Conservation (phyloP, 2,329 filamentous ascomycete genomes). For the Aaosphaeria pasadenensis region DNA sequence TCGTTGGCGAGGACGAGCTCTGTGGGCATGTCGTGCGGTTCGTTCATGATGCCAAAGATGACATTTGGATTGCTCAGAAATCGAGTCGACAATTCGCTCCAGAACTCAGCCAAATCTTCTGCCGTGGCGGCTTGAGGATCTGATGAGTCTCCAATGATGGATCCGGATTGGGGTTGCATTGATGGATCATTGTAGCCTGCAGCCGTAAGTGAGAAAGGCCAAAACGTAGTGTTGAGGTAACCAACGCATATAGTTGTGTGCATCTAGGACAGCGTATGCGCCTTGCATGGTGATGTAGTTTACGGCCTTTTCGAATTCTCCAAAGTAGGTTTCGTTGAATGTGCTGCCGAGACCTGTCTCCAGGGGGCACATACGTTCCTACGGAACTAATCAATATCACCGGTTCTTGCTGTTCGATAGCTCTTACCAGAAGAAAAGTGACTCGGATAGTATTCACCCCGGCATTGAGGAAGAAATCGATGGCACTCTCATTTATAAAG, state of each 20-base stretch:
- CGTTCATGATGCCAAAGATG: constrained; percentile 52
- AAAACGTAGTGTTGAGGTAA: not conserved
- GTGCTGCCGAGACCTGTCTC: constrained; percentile 46
- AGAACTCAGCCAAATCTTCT: constrained; percentile 48
- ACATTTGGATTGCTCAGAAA: constrained; percentile 44
- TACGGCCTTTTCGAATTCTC: constrained; percentile 45
- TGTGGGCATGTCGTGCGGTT: constrained; percentile 52
- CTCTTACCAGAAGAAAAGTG: constrained; percentile 40
- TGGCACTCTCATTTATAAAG: constrained; percentile 47
- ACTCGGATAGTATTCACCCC: constrained; percentile 43
- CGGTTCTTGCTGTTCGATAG: not conserved
- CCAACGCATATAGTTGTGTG: constrained; percentile 51
- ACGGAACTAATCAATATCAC: constrained; percentile 2
- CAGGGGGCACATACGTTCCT: constrained; percentile 50
- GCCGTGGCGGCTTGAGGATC: constrained; percentile 48
- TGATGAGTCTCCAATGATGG: constrained; percentile 48
- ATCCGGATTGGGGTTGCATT: constrained; percentile 47
- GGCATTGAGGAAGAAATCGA: constrained; percentile 16
- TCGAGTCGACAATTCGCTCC: constrained; percentile 47
- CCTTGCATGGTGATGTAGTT: constrained; percentile 50
- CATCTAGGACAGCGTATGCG: constrained; percentile 48
- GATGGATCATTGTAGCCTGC: constrained; percentile 50
- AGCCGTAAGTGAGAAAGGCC: not conserved
- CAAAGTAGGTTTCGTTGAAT: constrained; percentile 53
- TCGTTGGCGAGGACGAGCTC: constrained; percentile 46